Percentiles rank a stretch among this genome's conserved stretches.
phyloP scores from a whole-genome alignment of 352 stramenopile genomes.

The Pythium apleroticum region DNA sequence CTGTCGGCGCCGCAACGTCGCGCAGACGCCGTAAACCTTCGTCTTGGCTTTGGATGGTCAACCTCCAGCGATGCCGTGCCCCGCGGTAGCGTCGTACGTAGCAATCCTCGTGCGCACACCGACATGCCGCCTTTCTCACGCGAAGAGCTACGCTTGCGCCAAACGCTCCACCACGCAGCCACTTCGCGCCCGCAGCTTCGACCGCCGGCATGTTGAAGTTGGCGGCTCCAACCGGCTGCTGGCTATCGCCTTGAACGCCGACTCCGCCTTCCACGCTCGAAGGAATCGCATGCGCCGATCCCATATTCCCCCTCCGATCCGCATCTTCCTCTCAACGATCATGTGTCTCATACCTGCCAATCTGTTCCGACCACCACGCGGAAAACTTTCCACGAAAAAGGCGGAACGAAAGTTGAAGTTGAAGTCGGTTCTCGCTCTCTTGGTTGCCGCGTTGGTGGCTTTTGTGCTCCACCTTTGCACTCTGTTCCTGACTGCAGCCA shows the following conservation, averaged over 20 bases:
- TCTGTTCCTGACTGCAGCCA: conserved; percentile 2
- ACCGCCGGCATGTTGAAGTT: neutral
- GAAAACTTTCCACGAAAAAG: conserved; percentile 12
- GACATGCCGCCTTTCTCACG: neutral
- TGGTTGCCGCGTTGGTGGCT: neutral
- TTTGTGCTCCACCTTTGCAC: neutral
- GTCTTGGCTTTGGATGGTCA: too few species aligned
- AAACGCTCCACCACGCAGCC: too few species aligned
- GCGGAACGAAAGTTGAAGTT: conserved; percentile 25
- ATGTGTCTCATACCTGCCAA: neutral
- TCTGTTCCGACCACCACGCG: conserved; percentile 3
- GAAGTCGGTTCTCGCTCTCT: conserved; percentile 12
- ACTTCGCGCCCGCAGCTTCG: neutral
- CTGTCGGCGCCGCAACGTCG: too few species aligned
- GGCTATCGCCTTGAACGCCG: neutral
- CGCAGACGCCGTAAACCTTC: too few species aligned
- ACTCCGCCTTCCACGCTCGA: neutral
- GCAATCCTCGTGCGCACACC: too few species aligned
- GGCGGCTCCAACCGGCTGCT: neutral
- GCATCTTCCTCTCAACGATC: neutral
- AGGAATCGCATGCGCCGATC: neutral
- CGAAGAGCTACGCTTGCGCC: neutral
- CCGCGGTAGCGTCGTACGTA: too few species aligned
- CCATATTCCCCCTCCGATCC: neutral
- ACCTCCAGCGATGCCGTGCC: too few species aligned